A percentile compares a stretch with the other conserved stretches of the same genome.
Conservation (phyloP, 129 eudicot species). For the Arctium lappa region DNA sequence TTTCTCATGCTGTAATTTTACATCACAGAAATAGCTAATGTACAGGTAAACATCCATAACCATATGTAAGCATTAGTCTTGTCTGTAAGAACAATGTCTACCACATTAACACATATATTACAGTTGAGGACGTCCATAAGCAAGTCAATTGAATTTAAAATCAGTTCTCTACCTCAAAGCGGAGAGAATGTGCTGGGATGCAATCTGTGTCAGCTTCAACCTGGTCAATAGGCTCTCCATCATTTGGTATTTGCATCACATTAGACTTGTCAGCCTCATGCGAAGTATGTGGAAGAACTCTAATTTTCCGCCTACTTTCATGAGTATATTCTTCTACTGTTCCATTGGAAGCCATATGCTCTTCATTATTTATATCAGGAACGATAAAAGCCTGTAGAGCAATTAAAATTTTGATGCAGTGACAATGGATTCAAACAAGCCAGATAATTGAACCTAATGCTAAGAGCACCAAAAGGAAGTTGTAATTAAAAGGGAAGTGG, state of each 20-base stretch:
- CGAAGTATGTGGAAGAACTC: constrained; percentile 8
- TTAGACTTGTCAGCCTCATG: constrained; percentile 9
- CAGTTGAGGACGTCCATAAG: neutral
- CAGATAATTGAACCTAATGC: constrained; percentile 7
- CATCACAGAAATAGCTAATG: too few relatives aligned
- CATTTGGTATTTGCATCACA: constrained; percentile 8
- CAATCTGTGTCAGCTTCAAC: constrained; percentile 30
- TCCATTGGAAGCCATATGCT: neutral
- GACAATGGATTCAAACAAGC: neutral
- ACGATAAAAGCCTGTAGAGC: constrained; percentile 22
- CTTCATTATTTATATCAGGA: constrained; percentile 16
- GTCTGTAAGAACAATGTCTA: neutral
- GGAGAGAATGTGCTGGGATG: constrained; percentile 44
- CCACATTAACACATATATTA: neutral
- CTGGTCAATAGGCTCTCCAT: constrained; percentile 21
- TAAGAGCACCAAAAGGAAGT: constrained; percentile 10
- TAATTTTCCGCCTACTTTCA: constrained; percentile 14
- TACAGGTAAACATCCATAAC: too few relatives aligned
- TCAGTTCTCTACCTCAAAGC: constrained; percentile 52
- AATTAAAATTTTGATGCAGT: constrained; percentile 7
- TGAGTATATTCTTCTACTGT: constrained; percentile 20
- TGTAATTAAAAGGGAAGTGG: neutral
- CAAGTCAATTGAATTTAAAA: neutral
- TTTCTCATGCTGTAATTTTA: too few relatives aligned
- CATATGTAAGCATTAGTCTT: neutral